Evolutionary conservation across 148 eudicot species (phyloP).

Genomic region (Fallopia convolvulus): DNA sequence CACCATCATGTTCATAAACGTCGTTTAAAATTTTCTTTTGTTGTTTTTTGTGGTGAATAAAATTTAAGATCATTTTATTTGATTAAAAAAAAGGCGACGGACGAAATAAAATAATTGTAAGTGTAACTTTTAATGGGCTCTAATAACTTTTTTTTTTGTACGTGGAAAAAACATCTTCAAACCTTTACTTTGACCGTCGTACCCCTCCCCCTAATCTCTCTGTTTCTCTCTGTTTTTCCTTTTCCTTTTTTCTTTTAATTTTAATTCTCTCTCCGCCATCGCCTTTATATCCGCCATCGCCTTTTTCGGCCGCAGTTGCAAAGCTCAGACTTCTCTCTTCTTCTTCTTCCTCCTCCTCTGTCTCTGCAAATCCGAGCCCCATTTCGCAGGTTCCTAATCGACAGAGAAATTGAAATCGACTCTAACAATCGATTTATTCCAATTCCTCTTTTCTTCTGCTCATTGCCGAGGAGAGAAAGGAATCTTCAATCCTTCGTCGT

Average conservation of each 20-base stretch:
- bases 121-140: too few species aligned
- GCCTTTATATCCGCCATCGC: slow-evolving; percentile 12
- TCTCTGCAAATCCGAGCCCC: neutral
- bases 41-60: too few species aligned
- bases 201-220: neutral
- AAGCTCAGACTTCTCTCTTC: slow-evolving; percentile 7
- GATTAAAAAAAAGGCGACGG: too few species aligned
- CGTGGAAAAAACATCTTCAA: slow-evolving; percentile 10
- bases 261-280: neutral
- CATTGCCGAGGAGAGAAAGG: neutral
- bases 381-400: neutral
- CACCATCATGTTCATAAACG: too few species aligned
- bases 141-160: neutral
- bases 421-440: neutral
- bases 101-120: too few species aligned
- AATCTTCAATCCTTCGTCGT: neutral
- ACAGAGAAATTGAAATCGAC: neutral
- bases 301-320: neutral
- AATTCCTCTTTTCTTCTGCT: neutral
- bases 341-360: neutral
- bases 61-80: too few species aligned
- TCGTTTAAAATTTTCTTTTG: too few species aligned
- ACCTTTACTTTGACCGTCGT: slow-evolving; percentile 3
- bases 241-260: too few species aligned
- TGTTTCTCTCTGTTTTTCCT: neutral